A percentile compares a stretch with the other conserved stretches of the same genome.
phyloP scores from a whole-genome alignment of 768 basidiomycete species.

The Kwoniella dejecticola region DNA sequence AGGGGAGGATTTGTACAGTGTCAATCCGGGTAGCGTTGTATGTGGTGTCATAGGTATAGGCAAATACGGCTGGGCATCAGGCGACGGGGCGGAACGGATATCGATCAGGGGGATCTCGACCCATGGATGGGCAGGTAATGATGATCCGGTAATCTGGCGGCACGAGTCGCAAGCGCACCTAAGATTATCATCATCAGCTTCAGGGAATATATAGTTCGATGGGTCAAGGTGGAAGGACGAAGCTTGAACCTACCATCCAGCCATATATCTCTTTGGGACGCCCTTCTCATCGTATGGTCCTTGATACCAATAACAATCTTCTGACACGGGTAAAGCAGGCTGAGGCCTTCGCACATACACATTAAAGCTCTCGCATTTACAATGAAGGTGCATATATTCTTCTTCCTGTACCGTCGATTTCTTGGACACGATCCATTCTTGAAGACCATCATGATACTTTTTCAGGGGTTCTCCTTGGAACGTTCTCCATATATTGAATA shows the following conservation, averaged over 20 bases:
- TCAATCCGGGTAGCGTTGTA: background rate
- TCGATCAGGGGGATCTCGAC: slow-evolving; percentile 4
- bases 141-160: background rate
- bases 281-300: background rate
- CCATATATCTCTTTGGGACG: slow-evolving; percentile 7
- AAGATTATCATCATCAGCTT: background rate
- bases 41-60: background rate
- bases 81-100: background rate
- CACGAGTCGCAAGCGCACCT: slow-evolving; percentile 7
- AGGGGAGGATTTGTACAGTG: background rate
- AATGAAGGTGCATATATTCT: background rate
- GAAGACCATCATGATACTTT: slow-evolving; percentile 3
- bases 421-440: background rate
- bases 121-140: background rate
- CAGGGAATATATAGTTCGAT: too few relatives aligned
- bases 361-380: background rate
- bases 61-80: background rate
- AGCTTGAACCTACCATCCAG: background rate
- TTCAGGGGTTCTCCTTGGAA: background rate
- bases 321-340: slow-evolving; percentile 5
- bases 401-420: background rate
- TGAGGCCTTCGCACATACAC: slow-evolving; percentile 5
- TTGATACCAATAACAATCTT: slow-evolving; percentile 13
- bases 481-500: slow-evolving; percentile 5
- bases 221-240: background rate